phyloP scores from a whole-genome alignment of 306 rosid species.

The Abrus pulchellus region DNA sequence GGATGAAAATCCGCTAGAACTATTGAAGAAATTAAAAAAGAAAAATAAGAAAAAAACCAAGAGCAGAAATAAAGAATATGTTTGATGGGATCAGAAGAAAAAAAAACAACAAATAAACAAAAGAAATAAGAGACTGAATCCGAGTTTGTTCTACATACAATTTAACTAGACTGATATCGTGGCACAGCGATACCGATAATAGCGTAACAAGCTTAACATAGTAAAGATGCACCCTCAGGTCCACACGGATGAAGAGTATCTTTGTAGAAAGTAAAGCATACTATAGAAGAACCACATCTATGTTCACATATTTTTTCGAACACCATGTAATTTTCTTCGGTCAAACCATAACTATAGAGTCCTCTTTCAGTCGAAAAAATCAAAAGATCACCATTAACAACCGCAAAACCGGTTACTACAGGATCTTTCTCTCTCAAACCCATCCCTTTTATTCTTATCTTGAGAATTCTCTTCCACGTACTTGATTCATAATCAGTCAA shows the following conservation, averaged over 20 bases:
- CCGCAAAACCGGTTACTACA: not conserved
- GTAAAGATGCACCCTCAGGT: not conserved
- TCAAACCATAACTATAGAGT: slow-evolving; percentile 42
- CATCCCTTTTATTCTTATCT: slow-evolving; percentile 5
- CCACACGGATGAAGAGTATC: slow-evolving; percentile 22
- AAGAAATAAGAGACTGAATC: too few relatives aligned
- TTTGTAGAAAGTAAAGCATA: not conserved
- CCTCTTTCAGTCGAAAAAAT: not conserved
- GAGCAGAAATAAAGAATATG: too few relatives aligned
- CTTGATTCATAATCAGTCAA: not conserved
- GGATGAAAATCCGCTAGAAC: too few relatives aligned
- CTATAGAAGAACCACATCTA: not conserved
- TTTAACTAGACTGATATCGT: too few relatives aligned
- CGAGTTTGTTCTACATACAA: too few relatives aligned
- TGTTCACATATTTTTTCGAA: slow-evolving; percentile 37
- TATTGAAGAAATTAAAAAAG: too few relatives aligned
- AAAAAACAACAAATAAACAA: too few relatives aligned
- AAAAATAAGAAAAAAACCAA: too few relatives aligned
- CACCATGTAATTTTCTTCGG: not conserved
- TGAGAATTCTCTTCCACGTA: slow-evolving; percentile 16
- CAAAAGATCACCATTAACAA: slow-evolving; percentile 15
- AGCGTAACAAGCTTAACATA: not conserved
- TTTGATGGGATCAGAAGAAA: too few relatives aligned
- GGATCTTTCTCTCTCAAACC: slow-evolving; percentile 10
- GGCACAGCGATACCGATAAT: not conserved